Evolutionary conservation across 2,329 filamentous ascomycete species (phyloP), one percentile per base, ranked within the genome.

Genomic region (Chaetomium strumarium): DNA sequence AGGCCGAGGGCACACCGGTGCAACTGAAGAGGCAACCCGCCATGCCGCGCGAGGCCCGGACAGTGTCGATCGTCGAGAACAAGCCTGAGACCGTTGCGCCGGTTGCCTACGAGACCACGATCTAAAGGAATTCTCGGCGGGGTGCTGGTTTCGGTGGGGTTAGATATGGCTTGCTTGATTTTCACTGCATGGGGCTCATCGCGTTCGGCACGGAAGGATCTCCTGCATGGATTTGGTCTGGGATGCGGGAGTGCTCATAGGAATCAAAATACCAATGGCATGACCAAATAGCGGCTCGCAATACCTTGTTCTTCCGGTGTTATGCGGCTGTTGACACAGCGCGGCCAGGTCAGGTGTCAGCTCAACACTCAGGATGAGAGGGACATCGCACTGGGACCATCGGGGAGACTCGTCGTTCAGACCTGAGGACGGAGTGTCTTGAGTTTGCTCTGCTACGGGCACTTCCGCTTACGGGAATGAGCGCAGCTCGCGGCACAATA

Each of bases 91-190:
- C 88, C 66, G 84, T 97, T 68, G 84, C 85, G 60, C 90, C 92
- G 66, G 82, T 97, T 67, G 77, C 93, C 69, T 99, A 97, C 85
- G 93, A 97, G 83, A 99, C 93, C 68, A 92, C 89, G 71, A 97
- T 99, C 76, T 99, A 93, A 84, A 62, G 58, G 54, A 55, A 16
- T 11, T 49, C 41, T 57, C 55, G 53, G 45, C 8, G 41, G 41
- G 48, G 45, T 56, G 51, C 45, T 56, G 55, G 52, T 49, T 55
- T 49, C 36, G 57, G 55, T 55, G 57, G 55, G 56, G 60, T 60
- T 58, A 58, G 58, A 58, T 56, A 57, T 56, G 62, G 59, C 56
- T 64, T 65, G 63, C 60, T 66, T 66, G 55, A 63, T 66, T 67
- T 51, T 63, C 59, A 64, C 61, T 66, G 62, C 63, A 64, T 64